Conservation (phyloP, 768 basidiomycete genomes). For the Crepidotus variabilis region DNA sequence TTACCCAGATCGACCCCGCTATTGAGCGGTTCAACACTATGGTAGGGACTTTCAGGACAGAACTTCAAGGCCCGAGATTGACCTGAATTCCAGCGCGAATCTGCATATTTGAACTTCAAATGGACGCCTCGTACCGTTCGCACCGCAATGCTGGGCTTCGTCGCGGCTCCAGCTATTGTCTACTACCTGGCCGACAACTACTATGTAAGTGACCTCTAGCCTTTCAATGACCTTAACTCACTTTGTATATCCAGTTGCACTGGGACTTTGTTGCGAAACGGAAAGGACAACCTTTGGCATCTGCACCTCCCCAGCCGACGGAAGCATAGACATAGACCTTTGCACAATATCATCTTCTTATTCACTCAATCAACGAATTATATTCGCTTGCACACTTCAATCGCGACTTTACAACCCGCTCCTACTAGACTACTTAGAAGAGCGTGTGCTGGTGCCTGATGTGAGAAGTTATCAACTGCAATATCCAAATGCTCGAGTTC, state of each 20-base stretch:
- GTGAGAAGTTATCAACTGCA: conserved; percentile 83
- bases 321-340: conserved; percentile 4
- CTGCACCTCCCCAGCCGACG: conserved; percentile 5
- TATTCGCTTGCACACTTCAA: conserved; percentile 82
- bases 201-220: conserved; percentile 28
- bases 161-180: conserved; percentile 59
- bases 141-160: conserved; percentile 57
- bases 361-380: conserved; percentile 29
- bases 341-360: conserved; percentile 11
- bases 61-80: conserved; percentile 3
- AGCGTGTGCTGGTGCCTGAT: conserved; percentile 89
- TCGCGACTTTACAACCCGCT: conserved; percentile 83
- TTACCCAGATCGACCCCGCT: conserved; percentile 47
- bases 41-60: conserved; percentile 26
- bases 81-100: conserved; percentile 58
- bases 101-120: conserved; percentile 78
- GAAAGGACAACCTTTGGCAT: conserved; percentile 28
- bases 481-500: conserved; percentile 93
- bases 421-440: conserved; percentile 84
- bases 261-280: conserved; percentile 19
- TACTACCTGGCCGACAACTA: conserved; percentile 44
- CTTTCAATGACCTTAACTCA: neutral
- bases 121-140: conserved; percentile 71
- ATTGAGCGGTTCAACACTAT: conserved; percentile 54
- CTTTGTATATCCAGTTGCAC: conserved; percentile 2